Evolutionary conservation across 2,329 filamentous ascomycete species (phyloP), one percentile per base, ranked within the genome.

Genomic region (Colletotrichum truncatum): DNA sequence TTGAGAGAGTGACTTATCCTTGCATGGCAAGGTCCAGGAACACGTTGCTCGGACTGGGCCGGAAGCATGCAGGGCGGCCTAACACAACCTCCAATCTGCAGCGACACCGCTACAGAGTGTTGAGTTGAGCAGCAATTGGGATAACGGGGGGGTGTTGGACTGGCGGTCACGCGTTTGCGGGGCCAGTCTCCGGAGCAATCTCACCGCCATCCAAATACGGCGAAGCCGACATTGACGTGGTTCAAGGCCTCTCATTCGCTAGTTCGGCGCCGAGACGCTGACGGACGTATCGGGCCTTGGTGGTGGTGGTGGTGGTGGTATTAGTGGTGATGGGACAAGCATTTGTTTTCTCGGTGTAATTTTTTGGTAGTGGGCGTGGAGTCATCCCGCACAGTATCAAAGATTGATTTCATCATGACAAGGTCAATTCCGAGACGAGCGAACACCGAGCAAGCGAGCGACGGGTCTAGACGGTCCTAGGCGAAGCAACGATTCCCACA

Each of bases 31-130:
- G 30, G 46, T 55, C 38, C 54, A 64, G 61, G 61, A 64, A 60
- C 55, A 60, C 57, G 62, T 55, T 43, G 55, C 58, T 62, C 41
- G 52, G 45, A 52, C 56, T 32, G 48, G 61, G 55, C 39, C 38
- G 56, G 30, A 60, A 30, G 28, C 56, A 61, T 55, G 62, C 62
- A 65, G 45, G 41, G 62, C 61, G 49, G 62, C 62, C 62, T 55
- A 62, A 65, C 49, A 14, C n/a, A 23, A 26, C 39, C 14, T 21
- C 12, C 21, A 12, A 12, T 12, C 25, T 49, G 45, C 45, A 30
- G 45, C 28, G 12, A 28, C 45, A 49, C 45, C 45, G 26, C 45
- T 49, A 18, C 25, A n/a, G 23, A 46, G 21, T 16, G 48, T 18
- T 6, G 16, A 43, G 18, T 14, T 34, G 49, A 43, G 14, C n/a